A percentile compares a stretch with the other conserved stretches of the same genome.
phyloP scores from a whole-genome alignment of 495 filamentous ascomycete genomes.

The Podospora appendiculata region DNA sequence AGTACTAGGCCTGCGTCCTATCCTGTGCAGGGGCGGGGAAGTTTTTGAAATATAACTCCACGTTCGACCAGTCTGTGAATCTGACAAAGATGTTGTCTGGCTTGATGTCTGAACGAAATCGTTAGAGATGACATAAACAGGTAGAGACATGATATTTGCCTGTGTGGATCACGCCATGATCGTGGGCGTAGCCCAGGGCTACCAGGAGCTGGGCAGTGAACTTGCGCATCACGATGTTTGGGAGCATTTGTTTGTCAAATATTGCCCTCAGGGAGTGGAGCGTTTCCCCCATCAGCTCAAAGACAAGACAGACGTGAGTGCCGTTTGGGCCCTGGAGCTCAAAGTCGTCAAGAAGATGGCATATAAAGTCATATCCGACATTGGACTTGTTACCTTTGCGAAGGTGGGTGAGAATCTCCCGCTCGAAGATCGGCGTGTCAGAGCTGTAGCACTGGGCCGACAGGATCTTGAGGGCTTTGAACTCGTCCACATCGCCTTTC shows the following conservation, averaged over 20 bases:
- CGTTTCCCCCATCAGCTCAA: constrained; percentile 36
- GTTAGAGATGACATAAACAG: too few relatives aligned
- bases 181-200: constrained; percentile 7
- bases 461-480: constrained; percentile 9
- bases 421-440: constrained; percentile 1
- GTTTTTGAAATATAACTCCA: constrained; percentile 5
- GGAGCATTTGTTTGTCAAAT: constrained; percentile 3
- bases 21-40: constrained; percentile 7
- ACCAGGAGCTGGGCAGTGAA: constrained; percentile 4
- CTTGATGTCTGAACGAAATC: constrained; percentile 5
- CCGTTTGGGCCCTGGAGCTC: constrained; percentile 41
- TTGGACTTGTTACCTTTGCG: constrained; percentile 1
- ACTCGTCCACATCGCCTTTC: constrained; percentile 1
- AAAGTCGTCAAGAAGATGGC: constrained; percentile 33
- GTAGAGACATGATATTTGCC: not conserved
- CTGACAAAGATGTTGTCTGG: constrained; percentile 14
- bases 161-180: constrained; percentile 5
- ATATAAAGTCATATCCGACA: constrained; percentile 21
- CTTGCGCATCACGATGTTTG: constrained; percentile 1
- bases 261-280: constrained; percentile 1
- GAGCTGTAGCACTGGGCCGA: constrained; percentile 3
- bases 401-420: constrained; percentile 10
- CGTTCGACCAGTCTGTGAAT: constrained; percentile 5
- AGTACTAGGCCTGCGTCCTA: constrained; percentile 5
- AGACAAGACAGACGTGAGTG: constrained; percentile 39